A percentile compares a stretch with the other conserved stretches of the same genome.
These are phyloP conservation scores for Pseudotulostoma volvatum DNA, from an alignment of 495 filamentous ascomycete genomes.

Conservation along the genomic window DNA sequence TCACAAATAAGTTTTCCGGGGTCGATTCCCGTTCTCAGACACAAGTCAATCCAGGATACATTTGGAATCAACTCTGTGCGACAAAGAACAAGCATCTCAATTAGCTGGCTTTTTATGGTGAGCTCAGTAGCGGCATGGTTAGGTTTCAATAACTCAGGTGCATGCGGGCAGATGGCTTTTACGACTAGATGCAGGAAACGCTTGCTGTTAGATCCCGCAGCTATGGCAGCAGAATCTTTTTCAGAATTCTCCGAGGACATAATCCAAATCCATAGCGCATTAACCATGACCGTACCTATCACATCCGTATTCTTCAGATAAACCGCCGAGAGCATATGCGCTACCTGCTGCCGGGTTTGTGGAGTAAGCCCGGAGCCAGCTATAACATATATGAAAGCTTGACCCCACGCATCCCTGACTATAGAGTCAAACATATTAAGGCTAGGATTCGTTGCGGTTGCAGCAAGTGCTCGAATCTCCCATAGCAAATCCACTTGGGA, in stretches of 20 bases:
- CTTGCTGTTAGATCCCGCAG: slow-evolving; percentile 45
- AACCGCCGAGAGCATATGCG: slow-evolving; percentile 36
- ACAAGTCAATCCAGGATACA: slow-evolving; percentile 74
- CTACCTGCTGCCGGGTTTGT: slow-evolving; percentile 40
- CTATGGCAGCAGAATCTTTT: slow-evolving; percentile 58
- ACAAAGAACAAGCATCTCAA: slow-evolving; percentile 61
- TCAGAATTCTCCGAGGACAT: slow-evolving; percentile 44
- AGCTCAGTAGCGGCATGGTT: slow-evolving; percentile 22
- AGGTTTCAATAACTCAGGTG: slow-evolving; percentile 20
- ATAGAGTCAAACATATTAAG: slow-evolving; percentile 18
- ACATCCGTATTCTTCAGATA: slow-evolving; percentile 37
- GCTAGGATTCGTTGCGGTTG: slow-evolving; percentile 32
- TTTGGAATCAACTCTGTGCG: slow-evolving; percentile 61
- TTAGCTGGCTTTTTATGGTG: slow-evolving; percentile 39
- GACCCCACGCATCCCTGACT: slow-evolving; percentile 49
- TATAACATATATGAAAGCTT: slow-evolving; percentile 66
- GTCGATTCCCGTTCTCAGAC: slow-evolving; percentile 60
- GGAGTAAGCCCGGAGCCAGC: slow-evolving; percentile 40
- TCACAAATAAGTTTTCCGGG: slow-evolving; percentile 57
- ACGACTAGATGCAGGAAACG: slow-evolving; percentile 43
- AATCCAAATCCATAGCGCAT: slow-evolving; percentile 74
- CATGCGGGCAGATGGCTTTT: slow-evolving; percentile 47
- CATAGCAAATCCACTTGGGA: slow-evolving; percentile 60
- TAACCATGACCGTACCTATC: slow-evolving; percentile 43
- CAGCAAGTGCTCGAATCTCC: slow-evolving; percentile 52